Conservation (phyloP, 1,284 basidiomycete species). For the Apiotrichum laibachii region DNA sequence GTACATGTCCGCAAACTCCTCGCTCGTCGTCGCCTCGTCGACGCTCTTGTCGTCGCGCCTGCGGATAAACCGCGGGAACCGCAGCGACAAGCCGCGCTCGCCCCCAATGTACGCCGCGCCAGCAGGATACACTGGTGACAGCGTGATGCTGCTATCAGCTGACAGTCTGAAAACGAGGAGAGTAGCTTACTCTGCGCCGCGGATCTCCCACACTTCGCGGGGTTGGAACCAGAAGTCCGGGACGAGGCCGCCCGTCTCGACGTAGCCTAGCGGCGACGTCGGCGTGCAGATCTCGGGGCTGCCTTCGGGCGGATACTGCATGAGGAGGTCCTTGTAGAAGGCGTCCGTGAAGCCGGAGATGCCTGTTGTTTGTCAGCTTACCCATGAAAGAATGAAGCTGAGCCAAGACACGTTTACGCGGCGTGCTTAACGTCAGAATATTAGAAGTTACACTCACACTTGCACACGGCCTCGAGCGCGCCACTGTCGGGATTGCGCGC, state of each 20-base stretch:
- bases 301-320: constrained; percentile 62
- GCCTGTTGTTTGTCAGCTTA: constrained; percentile 17
- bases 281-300: constrained; percentile 63
- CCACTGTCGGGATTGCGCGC: constrained; percentile 71
- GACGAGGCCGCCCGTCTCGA: constrained; percentile 68
- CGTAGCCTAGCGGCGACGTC: constrained; percentile 59
- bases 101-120: constrained; percentile 67
- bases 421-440: background rate
- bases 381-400: no score
- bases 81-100: constrained; percentile 68
- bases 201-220: constrained; percentile 84
- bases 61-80: constrained; percentile 56
- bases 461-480: constrained; percentile 75
- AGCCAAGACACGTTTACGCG: no score
- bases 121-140: constrained; percentile 83
- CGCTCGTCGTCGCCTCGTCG: constrained; percentile 56
- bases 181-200: constrained; percentile 71
- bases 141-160: constrained; percentile 62
- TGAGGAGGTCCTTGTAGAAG: constrained; percentile 73
- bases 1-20: constrained; percentile 66
- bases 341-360: constrained; percentile 75
- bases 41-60: constrained; percentile 57
- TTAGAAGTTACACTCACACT: constrained; percentile 55
- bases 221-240: constrained; percentile 85
- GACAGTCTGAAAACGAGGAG: no score